Conservation (phyloP, 371 early-diverging fungal genomes). For the Mortierella sp. region DNA sequence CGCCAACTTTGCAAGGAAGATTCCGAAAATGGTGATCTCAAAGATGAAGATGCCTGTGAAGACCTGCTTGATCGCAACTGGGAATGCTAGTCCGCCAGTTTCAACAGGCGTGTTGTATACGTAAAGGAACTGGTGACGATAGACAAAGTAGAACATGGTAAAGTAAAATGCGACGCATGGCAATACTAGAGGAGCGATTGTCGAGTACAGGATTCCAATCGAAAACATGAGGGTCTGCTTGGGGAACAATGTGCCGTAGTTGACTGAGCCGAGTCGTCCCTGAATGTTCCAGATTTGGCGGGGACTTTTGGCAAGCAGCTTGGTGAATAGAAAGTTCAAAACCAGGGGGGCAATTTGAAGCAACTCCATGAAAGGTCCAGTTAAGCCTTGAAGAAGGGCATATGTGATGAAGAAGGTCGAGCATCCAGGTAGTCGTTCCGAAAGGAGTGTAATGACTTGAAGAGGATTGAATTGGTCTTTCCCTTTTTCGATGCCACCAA, state of each 20-base stretch:
- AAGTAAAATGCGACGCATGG: slow-evolving; percentile 80
- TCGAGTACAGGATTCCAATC: slow-evolving; percentile 67
- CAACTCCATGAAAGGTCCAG: slow-evolving; percentile 70
- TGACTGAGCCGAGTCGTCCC: slow-evolving; percentile 47
- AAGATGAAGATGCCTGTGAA: slow-evolving; percentile 74
- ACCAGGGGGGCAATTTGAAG: slow-evolving; percentile 70
- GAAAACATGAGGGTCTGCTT: slow-evolving; percentile 32
- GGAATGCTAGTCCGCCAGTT: slow-evolving; percentile 74
- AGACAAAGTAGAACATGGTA: slow-evolving; percentile 73
- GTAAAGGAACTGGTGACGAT: slow-evolving; percentile 79
- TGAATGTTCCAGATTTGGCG: slow-evolving; percentile 64
- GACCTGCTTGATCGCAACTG: slow-evolving; percentile 69
- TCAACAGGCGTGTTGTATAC: slow-evolving; percentile 69
- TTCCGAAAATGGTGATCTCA: slow-evolving; percentile 72
- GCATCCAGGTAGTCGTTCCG: slow-evolving; percentile 69
- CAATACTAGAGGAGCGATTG: slow-evolving; percentile 80
- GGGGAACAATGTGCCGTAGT: slow-evolving; percentile 61
- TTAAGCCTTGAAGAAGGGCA: slow-evolving; percentile 74
- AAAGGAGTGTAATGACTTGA: slow-evolving; percentile 59
- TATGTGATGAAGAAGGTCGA: slow-evolving; percentile 83
- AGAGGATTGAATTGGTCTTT: slow-evolving; percentile 56
- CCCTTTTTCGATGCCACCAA: slow-evolving; percentile 55
- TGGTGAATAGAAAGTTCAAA: slow-evolving; percentile 64
- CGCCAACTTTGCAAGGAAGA: slow-evolving; percentile 66
- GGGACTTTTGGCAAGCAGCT: slow-evolving; percentile 78